Evolutionary conservation across 2,329 filamentous ascomycete species (phyloP).

Genomic region (Corynespora cassiicola): DNA sequence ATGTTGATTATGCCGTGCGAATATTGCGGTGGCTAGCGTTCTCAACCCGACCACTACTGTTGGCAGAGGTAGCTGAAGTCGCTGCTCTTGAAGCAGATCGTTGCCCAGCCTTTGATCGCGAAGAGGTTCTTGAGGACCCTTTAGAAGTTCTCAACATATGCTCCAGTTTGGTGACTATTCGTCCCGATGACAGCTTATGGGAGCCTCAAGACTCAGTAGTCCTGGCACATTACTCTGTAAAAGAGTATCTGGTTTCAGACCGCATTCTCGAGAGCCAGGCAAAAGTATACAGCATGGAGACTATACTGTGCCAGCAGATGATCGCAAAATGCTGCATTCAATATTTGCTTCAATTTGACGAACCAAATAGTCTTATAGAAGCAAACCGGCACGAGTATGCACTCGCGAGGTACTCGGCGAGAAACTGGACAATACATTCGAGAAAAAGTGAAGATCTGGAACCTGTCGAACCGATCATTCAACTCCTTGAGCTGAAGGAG

Average conservation of each 20-base stretch:
- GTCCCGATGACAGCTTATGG: too few relatives aligned
- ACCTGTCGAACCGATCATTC: slow-evolving; percentile 1
- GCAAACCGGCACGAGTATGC: neutral
- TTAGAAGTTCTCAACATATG: slow-evolving; percentile 12
- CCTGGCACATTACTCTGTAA: slow-evolving; percentile 12
- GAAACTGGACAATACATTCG: too few relatives aligned
- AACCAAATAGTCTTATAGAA: slow-evolving; percentile 2
- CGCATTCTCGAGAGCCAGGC: slow-evolving; percentile 7
- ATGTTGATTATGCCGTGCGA: too few relatives aligned
- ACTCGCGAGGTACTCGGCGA: neutral
- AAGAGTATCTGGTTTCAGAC: slow-evolving; percentile 12
- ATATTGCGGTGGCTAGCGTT: slow-evolving; percentile 8
- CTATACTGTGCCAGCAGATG: slow-evolving; percentile 16
- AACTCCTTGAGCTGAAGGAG: slow-evolving; percentile 1
- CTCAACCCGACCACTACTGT: neutral
- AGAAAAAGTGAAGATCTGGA: too few relatives aligned
- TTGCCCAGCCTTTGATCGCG: slow-evolving; percentile 3
- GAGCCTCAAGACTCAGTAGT: slow-evolving; percentile 7
- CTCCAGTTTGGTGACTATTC: too few relatives aligned
- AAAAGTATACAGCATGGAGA: neutral
- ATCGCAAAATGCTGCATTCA: slow-evolving; percentile 29
- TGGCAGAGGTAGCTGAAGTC: slow-evolving; percentile 8
- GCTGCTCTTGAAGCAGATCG: slow-evolving; percentile 9
- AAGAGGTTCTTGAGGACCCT: slow-evolving; percentile 7
- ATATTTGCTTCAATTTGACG: slow-evolving; percentile 33